Evolutionary conservation across 495 filamentous ascomycete species (phyloP), one percentile per base, ranked within the genome.

Genomic region (Penicillium riverlandense): DNA sequence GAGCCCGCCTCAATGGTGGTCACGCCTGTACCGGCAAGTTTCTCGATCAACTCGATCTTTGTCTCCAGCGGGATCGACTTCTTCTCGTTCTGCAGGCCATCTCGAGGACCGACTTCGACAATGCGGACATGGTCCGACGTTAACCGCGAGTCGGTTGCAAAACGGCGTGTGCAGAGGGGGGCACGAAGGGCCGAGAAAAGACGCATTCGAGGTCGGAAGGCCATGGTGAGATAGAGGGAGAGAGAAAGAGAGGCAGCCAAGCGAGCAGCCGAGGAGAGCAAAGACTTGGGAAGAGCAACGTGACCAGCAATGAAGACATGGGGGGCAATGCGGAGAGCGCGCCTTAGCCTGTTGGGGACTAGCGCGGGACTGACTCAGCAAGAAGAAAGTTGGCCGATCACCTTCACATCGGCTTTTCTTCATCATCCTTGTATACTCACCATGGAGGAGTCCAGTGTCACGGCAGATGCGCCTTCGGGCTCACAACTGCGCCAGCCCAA

Each of bases 71-170:
- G 68, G 47, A 98, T 87, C 2, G 77, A 72, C 50, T 75, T 84
- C 69, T 92, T 92, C 70, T 97, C 94, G 58, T 97, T 97, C 69
- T 98, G 92, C 41, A 98, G 69, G 35, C 92, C 92, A 72, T 98
- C 92, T 50, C 92, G 79, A 29, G 91, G 86, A 11, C 91, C 90
- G 48, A 97, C 92, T 67, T 98, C 92, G 43, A 96, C 83, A 47
- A 98, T 83, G 45, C 72, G 73, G 47, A 76, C 74, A 59, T 76
- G 71, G 46, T 71, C 73, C 66, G 70, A 61, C 46, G 65, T 61
- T 67, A 71, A 65, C 63, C 67, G 66, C 62, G 67, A 63, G 48
- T 72, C 66, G 45, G 69, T 72, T 42, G 69, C 50, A 58, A 65
- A 65, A 47, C 62, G 48, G 34, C 70, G 63, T 34, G 41, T 38